Base-by-base conservation (phyloP, 768 basidiomycete genomes). In the Agaricus blazei region DNA sequence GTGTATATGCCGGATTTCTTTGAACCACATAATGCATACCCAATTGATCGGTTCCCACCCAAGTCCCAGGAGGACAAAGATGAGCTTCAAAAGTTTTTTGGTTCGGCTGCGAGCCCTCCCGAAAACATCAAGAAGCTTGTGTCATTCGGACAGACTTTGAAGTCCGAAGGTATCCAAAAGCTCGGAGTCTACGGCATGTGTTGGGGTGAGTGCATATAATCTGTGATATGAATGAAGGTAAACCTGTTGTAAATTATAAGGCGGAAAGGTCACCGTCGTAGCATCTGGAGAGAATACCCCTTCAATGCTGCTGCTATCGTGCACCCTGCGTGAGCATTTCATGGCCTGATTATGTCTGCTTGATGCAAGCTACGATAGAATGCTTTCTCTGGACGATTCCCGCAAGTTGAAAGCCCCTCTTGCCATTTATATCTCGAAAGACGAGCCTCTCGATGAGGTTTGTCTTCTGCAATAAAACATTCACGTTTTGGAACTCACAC, bases 1-100 rank as follows among this genome's bases (percentile, higher is more conserved):
- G 80, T 87, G 37, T 76, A 81, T 64, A 83, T 86, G 80, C 85
- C 84, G 27, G 84, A 86, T 65, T 82, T 86, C 62, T 84, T 85
- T 66, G 77, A 81, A 60, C 77, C 77, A 8, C 67, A 77, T 28
- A 65, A 67, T 38, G 75, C 84, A 1, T 83, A 77, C 62, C 73
- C 80, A 2, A 51, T 67, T 6, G 74, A 74, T 23, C 70, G 75
- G 51, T 83, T 76, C 65, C 84, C 84, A 4, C 82, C 83, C 7
- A 72, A 75, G 59, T 76, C 76, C 2, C 76, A 79, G 43, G 68
- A 78, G 60, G 75, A 80, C 46, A 80, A 82, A 64, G 66, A 68
- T 9, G 76, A 73, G 45, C 63, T 85, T 19, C 78, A 83, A 61
- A 72, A 72, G 43, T 87, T 85, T 70, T 86, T 87, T 60, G 78